Evolutionary conservation across 78 protist species (phyloP), one percentile per base, ranked within the genome.

Genomic region (Emiliania huxleyi): DNA sequence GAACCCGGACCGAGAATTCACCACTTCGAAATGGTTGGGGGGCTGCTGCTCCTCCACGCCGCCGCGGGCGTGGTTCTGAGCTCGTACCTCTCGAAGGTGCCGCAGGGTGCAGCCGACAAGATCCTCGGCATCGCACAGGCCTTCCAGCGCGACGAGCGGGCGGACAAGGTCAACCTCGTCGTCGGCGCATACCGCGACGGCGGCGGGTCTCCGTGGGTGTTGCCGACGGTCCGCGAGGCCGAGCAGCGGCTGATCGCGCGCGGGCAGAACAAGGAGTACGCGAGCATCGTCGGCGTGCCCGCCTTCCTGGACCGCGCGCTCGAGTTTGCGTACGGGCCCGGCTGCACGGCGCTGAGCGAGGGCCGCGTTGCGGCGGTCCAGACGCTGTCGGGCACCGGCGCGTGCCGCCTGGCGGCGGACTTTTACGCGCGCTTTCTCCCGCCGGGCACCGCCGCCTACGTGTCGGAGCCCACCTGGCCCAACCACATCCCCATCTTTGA

Each of bases 391-490:
- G 99, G 99, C 89, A 98, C 99, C 18, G 99, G 99, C 73, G 96
- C 99, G 0, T 94, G 98, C 35, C 95, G 98, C 77, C n/a, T 98
- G 12, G 97, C 93, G 35, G 96, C 93, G 12, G 96, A 93, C 26
- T 98, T 99, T 81, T 55, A 97, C 46, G 62, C 56, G 8, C 62
- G 89, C 79, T 97, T 42, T 77, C 11, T 79, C 71, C 26, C 43
- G 69, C 48, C 19, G 23, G 37, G 33, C 75, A 26, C 33, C 75
- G 75, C 23, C 12, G 75, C 23, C 42, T 97, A 96, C 96, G 55
- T 97, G 23, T 95, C 99, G 55, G 77, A 95, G 85, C 99, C 99
- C 73, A 97, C 99, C 23, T 99, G 99, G 99, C 98, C 62, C 38
- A 93, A 96, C 92, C 97, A 96, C 88, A 25, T 4, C 44, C 5